These are phyloP conservation scores for Acacia pycnantha DNA, from an alignment of 331 rosid genomes.

Conservation along the genomic window DNA sequence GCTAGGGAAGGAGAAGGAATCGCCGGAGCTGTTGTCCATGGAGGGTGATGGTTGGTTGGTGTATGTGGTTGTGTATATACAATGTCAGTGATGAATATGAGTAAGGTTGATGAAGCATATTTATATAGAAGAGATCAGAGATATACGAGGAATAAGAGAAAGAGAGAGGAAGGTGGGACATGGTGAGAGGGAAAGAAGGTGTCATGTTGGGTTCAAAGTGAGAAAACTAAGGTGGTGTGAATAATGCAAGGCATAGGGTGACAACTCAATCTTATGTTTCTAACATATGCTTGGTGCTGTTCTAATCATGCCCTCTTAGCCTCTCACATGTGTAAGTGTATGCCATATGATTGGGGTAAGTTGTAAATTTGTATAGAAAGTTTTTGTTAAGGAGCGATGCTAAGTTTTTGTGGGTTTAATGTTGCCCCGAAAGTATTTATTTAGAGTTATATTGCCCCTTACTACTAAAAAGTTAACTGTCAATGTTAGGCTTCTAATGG, in stretches of 20 bases:
- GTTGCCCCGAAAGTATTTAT: accelerated
- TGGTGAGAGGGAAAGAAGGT: not conserved
- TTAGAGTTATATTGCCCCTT: too few species aligned
- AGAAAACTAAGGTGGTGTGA: conserved; percentile 1
- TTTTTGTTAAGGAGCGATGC: too few species aligned
- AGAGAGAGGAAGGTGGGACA: not conserved
- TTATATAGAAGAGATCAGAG: not conserved
- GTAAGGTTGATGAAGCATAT: not conserved
- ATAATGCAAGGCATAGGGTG: conserved; percentile 13
- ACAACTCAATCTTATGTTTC: conserved; percentile 8
- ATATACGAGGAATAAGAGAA: not conserved
- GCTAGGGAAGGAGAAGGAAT: conserved; percentile 74
- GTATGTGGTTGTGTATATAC: not conserved
- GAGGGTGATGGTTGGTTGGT: not conserved
- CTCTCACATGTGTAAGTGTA: not conserved
- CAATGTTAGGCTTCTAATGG: accelerated
- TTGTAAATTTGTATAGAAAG: accelerated
- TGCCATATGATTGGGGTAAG: not conserved
- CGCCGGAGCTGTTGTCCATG: conserved; percentile 36
- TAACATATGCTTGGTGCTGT: conserved; percentile 9
- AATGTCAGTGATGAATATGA: not conserved
- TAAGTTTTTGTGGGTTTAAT: too few species aligned
- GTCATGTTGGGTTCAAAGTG: conserved; percentile 3
- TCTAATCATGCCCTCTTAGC: conserved; percentile 9
- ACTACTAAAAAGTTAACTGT: too few species aligned